Base-by-base conservation (phyloP, 305 asterid genomes). In the Coffea humblotiana region DNA sequence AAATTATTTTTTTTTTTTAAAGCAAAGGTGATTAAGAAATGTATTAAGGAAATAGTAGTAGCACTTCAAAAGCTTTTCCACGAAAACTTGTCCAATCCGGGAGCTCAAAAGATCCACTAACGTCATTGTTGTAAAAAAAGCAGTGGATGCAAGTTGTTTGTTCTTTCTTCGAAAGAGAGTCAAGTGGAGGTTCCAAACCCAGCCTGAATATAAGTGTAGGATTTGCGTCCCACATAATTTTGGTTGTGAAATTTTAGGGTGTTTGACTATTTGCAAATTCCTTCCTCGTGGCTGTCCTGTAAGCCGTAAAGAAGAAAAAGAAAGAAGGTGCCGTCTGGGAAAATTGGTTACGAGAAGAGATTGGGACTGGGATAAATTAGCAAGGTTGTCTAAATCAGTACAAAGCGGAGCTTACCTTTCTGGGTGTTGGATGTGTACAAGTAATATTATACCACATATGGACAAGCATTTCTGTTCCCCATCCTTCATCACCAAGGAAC, bases 381-480 rank as follows among this genome's bases (percentile, higher is more conserved):
- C 14, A 18, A 51, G 67, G 23, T 14, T 58, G 47, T 45, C 64
- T 21, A 45, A 47, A 61, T 76, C 84, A 60, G 40, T 19, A 58
- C 4, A 54, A 73, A 48, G 78, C 45, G 70, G 78, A 35, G 16
- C 60, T 49, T 37, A 12, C 74, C 49, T 18, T 61, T 35, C 68
- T 29, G 16, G 45, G 79, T 79, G 64, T 7, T 35, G 37, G 58
- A 32, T 54, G 19, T 21, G 16, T 19, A n/a, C 12, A 45, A 1
- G 7, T 13, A 45, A 8, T 45, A 45, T 78, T 40, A 3, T 40
- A 65, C 79, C 75, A 58, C 35, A 47, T 40, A 45, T 77, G 27
- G 77, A 13, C 77, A 47, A 67, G 76, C 77, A 64, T 23, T 82
- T 72, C 67, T 37, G 67, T 45, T 60, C 19, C 8, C 54, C 12